Percentiles rank a stretch among this genome's conserved stretches.
Conservation (phyloP, 768 basidiomycete species). For the Collybia sordida region DNA sequence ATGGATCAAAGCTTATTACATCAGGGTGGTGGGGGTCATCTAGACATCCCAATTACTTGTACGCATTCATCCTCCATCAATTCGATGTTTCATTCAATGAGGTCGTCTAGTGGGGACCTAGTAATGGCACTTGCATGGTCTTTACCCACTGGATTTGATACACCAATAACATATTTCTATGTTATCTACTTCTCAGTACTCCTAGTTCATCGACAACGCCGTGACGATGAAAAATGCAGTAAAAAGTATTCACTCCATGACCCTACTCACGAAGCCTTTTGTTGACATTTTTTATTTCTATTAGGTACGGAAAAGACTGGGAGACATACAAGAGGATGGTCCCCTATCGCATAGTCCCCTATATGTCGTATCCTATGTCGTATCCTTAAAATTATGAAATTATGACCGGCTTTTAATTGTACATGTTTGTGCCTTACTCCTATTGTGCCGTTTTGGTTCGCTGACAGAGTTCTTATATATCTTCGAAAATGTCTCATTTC, state of each 20-base stretch:
- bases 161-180: slow-evolving; percentile 96
- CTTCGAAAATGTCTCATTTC: too few species aligned
- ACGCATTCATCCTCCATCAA: slow-evolving; percentile 18
- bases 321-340: slow-evolving; percentile 84
- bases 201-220: slow-evolving; percentile 83
- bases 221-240: slow-evolving; percentile 91
- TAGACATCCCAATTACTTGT: slow-evolving; percentile 92
- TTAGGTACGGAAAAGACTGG: slow-evolving; percentile 93
- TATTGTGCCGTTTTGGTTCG: too few species aligned
- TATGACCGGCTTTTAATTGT: too few species aligned
- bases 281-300: slow-evolving; percentile 1
- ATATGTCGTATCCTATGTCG: slow-evolving; percentile 65
- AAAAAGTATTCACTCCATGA: slow-evolving; percentile 61
- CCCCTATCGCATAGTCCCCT: slow-evolving; percentile 82
- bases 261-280: neutral
- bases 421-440: too few species aligned
- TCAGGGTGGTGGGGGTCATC: slow-evolving; percentile 95
- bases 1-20: slow-evolving; percentile 87
- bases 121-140: slow-evolving; percentile 94
- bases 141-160: slow-evolving; percentile 88
- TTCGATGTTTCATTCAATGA: neutral
- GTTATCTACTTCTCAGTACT: slow-evolving; percentile 85
- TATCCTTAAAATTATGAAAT: too few species aligned
- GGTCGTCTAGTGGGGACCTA: slow-evolving; percentile 68
- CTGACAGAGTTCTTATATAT: too few species aligned